Conservation (phyloP, 352 stramenopile genomes). For the Lagenidium giganteum region DNA sequence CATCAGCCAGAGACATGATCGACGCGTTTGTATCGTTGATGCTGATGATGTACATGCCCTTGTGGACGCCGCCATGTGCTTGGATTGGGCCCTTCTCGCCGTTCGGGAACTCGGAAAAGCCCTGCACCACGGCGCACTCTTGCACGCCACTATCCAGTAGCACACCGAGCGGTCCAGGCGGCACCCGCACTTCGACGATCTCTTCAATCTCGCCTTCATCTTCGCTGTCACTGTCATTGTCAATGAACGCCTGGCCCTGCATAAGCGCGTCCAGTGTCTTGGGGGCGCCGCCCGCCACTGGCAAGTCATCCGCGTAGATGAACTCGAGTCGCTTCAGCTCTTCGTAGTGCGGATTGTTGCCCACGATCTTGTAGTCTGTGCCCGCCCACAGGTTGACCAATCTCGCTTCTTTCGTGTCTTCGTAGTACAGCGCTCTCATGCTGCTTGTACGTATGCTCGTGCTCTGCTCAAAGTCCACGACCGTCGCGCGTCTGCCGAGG, state of each 20-base stretch:
- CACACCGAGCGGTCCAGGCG: conserved; percentile 64
- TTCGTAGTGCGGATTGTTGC: conserved; percentile 66
- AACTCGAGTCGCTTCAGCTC: conserved; percentile 68
- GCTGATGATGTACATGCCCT: conserved; percentile 84
- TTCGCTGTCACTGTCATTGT: conserved; percentile 76
- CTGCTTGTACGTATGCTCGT: conserved; percentile 72
- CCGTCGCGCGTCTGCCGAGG: conserved; percentile 59
- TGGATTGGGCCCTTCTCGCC: conserved; percentile 67
- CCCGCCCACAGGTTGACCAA: conserved; percentile 80
- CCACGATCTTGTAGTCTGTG: conserved; percentile 80
- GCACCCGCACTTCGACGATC: conserved; percentile 68
- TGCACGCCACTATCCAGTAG: conserved; percentile 75
- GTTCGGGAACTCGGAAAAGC: conserved; percentile 62
- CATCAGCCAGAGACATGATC: conserved; percentile 75
- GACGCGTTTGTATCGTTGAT: conserved; percentile 84
- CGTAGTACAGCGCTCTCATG: conserved; percentile 73
- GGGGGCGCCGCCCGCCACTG: conserved; percentile 23
- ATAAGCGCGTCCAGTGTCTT: conserved; percentile 57
- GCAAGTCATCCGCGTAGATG: conserved; percentile 66
- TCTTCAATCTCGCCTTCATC: conserved; percentile 76
- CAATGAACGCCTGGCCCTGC: conserved; percentile 74
- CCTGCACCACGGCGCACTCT: conserved; percentile 74
- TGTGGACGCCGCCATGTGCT: conserved; percentile 47
- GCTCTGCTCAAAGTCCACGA: conserved; percentile 79
- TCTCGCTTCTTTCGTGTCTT: conserved; percentile 66